Evolutionary conservation across 1,284 basidiomycete genomes (phyloP), one percentile per base, ranked within the genome.

Genomic region (Ganoderma multipileum): DNA sequence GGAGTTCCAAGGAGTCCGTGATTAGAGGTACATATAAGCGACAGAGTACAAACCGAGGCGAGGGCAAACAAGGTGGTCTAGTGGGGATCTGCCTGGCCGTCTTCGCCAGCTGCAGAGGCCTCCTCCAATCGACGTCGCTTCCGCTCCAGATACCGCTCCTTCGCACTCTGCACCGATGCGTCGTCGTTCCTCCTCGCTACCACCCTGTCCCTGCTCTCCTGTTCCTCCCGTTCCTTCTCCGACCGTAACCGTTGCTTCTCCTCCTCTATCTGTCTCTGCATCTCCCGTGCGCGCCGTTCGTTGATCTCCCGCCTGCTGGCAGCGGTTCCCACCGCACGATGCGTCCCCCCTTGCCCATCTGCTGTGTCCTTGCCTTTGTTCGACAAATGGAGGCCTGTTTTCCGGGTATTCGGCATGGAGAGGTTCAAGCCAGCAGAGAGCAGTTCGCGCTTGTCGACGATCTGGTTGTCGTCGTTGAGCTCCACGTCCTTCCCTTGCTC

Each of bases 381-480:
- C 12, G 75, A 75, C 16, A 81, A 72, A 75, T 82, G 72, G 71
- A 87, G 76, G 44, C 86, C 85, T 23, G 91, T 79, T 68, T 84
- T 84, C 66, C 93, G 86, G 2, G 93, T 95, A 75, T 95, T 94
- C 28, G 91, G 91, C 41, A 89, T 86, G n/a, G 91, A 87, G 58
- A 98, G 86, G 78, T 99, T 99, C 68, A 99, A 84, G 2, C 98
- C 98, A 4, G 95, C 96, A 41, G 91, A 89, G 52, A 99, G 85
- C 11, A 99, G 84, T 57, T 97, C 94, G 66, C 97, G 92, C 77
- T 97, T 96, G 84, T 99, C 97, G 62, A 99, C 93, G 62, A 99
- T 95, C 79, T 98, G 94, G 76, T 96, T 96, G 75, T 99, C 97
- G 79, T 99, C 98, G 80, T 99, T 99, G 62, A 99, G 83, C 80